Base-by-base conservation (phyloP, 345 rosid genomes). In the Schrenkiella parvula region DNA sequence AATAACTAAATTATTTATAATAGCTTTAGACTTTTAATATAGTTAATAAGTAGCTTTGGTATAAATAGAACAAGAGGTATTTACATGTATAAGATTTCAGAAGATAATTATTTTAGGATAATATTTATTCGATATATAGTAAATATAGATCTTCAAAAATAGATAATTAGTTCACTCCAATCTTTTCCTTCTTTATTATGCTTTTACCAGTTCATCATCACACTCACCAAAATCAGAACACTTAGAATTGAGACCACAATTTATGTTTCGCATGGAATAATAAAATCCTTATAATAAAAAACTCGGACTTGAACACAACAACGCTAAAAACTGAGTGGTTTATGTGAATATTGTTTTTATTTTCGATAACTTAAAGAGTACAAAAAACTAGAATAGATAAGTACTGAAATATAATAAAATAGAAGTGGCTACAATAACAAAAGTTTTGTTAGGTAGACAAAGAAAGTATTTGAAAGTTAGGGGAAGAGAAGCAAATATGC, bases 401-500 rank as follows among this genome's bases (percentile, higher is more conserved):
- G 15, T 35, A 17, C n/a, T n/a, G 2, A 12, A 29, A 22, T 22
- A n/a, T n/a, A n/a, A n/a, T n/a, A 4, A 32, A 7, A 12, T 12
- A 21, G 2, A 70, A 12, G 41, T 60, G 42, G 54, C 46, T 72
- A 32, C 46, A 34, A 41, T 9, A 52, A 15, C 1, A 71, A 17
- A 46, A 63, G 3, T 3, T 37, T 23, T 4, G 21, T 32, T 32
- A 46, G 59, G 38, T 44, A 55, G 22, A 43, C 5, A 65, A 46
- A 46, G 28, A 37, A 17, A 72, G 60, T 25, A 46, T 47, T 34
- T 35, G 18, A 73, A 66, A 47, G 42, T 37, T 55, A n/a, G 58
- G 60, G 48, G 58, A 34, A 47, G 56, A 47, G 23, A 39, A 73
- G 72, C 62, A 67, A 83, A 72, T 57, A 41, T 72, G 79, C 81